phyloP scores from a whole-genome alignment of 2,329 filamentous ascomycete genomes.

The Phyllosticta paracitricarpa region DNA sequence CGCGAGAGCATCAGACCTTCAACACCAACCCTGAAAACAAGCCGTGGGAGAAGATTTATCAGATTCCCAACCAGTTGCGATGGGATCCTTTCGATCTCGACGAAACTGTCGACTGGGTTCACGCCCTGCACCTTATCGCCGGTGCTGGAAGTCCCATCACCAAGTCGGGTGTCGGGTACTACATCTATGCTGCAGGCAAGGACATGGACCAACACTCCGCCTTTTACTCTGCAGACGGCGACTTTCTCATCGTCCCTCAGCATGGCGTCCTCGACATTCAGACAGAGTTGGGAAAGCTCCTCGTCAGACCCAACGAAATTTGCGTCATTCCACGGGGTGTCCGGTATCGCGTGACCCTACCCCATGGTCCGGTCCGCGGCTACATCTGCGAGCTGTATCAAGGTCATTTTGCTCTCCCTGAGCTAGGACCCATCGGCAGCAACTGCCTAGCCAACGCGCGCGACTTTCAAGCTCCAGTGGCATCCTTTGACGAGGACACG shows the following conservation, averaged over 20 bases:
- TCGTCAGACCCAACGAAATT: constrained; percentile 59
- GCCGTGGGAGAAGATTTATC: constrained; percentile 50
- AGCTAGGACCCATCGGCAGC: constrained; percentile 56
- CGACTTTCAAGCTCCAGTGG: constrained; percentile 55
- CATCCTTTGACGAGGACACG: constrained; percentile 47
- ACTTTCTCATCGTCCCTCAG: constrained; percentile 56
- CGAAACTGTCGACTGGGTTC: constrained; percentile 57
- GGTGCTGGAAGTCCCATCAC: constrained; percentile 70
- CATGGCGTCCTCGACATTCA: constrained; percentile 56
- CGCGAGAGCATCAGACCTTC: constrained; percentile 38
- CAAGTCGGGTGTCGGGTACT: constrained; percentile 71
- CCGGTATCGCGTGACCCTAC: constrained; percentile 50
- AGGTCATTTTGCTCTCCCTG: constrained; percentile 54
- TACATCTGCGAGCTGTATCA: constrained; percentile 61
- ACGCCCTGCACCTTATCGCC: constrained; percentile 61
- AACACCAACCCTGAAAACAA: constrained; percentile 42
- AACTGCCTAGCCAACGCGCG: constrained; percentile 56
- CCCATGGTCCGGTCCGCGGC: constrained; percentile 51
- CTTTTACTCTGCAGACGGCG: constrained; percentile 72
- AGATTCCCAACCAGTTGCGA: constrained; percentile 71
- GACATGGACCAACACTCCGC: constrained; percentile 66
- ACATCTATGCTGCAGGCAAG: constrained; percentile 68
- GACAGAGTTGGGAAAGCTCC: constrained; percentile 55
- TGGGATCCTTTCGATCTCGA: constrained; percentile 73
- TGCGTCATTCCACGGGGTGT: constrained; percentile 57